These are phyloP conservation scores for Neolentinus lepideus DNA, from an alignment of 1,284 basidiomycete genomes.

Conservation along the genomic window DNA sequence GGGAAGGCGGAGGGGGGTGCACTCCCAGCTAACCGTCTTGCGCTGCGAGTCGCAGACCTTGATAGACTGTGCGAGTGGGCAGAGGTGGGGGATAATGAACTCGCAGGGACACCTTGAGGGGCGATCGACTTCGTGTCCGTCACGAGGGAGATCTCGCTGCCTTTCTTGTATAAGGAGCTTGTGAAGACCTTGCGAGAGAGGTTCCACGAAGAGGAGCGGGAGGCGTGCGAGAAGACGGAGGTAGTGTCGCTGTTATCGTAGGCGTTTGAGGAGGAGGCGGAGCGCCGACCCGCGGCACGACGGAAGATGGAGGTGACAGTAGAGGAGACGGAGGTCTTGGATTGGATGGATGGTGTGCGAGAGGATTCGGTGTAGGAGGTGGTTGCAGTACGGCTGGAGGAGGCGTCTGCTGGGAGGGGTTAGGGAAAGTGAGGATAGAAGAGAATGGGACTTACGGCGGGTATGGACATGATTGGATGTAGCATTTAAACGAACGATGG, in stretches of 20 bases:
- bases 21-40: constrained; percentile 31
- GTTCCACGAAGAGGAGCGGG: constrained; percentile 31
- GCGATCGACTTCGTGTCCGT: constrained; percentile 24
- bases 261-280: constrained; percentile 32
- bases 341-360: constrained; percentile 52
- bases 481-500: constrained; percentile 44
- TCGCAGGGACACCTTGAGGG: constrained; percentile 6
- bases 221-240: constrained; percentile 44
- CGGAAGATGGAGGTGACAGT: constrained; percentile 53
- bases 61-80: constrained; percentile 14
- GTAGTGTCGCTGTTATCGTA: constrained; percentile 42
- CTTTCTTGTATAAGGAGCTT: constrained; percentile 36
- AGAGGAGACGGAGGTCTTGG: constrained; percentile 53
- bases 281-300: constrained; percentile 43
- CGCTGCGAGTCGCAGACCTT: constrained; percentile 26
- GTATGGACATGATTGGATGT: constrained; percentile 14
- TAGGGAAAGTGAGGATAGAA: background rate
- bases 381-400: constrained; percentile 33
- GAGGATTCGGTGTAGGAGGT: constrained; percentile 41
- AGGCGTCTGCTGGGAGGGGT: background rate
- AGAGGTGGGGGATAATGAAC: constrained; percentile 3
- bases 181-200: constrained; percentile 28
- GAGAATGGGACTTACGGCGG: constrained; percentile 11
- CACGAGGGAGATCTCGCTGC: constrained; percentile 40
- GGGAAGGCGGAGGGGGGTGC: constrained; percentile 51